Evolutionary conservation across 257 asterid species (phyloP).

Genomic region (Linaria vulgaris): DNA sequence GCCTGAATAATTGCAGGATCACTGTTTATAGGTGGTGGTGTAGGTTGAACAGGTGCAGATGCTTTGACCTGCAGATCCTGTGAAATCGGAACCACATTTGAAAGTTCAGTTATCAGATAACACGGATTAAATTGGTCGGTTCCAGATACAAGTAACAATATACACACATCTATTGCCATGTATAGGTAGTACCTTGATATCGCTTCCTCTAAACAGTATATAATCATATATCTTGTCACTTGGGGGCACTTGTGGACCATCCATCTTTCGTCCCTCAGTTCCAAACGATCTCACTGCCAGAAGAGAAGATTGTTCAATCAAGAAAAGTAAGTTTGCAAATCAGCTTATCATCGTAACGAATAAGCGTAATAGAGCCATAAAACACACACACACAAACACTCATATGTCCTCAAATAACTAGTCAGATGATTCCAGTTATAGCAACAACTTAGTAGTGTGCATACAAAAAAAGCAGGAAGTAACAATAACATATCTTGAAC

Average conservation of each 20-base stretch:
- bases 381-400: too few species aligned
- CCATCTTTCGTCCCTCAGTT: constrained; percentile 92
- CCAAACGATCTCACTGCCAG: constrained; percentile 89
- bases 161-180: not conserved
- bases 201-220: constrained; percentile 92
- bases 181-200: constrained; percentile 74
- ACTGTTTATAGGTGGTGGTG: constrained; percentile 37
- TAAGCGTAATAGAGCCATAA: too few species aligned
- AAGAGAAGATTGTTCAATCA: constrained; percentile 3
- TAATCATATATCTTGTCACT: constrained; percentile 85
- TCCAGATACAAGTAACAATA: not conserved
- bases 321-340: not conserved
- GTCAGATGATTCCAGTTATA: too few species aligned
- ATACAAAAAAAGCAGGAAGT: too few species aligned
- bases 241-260: constrained; percentile 91
- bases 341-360: not conserved
- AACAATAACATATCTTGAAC: too few species aligned
- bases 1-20: constrained; percentile 99
- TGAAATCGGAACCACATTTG: not conserved
- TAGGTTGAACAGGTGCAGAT: constrained; percentile 73
- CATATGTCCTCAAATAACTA: too few species aligned
- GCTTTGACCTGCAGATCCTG: constrained; percentile 98
- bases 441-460: too few species aligned
- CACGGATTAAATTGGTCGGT: too few species aligned
- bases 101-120: too few species aligned